phyloP scores from a whole-genome alignment of 2,329 filamentous ascomycete genomes.

The Diaporthe sp. region DNA sequence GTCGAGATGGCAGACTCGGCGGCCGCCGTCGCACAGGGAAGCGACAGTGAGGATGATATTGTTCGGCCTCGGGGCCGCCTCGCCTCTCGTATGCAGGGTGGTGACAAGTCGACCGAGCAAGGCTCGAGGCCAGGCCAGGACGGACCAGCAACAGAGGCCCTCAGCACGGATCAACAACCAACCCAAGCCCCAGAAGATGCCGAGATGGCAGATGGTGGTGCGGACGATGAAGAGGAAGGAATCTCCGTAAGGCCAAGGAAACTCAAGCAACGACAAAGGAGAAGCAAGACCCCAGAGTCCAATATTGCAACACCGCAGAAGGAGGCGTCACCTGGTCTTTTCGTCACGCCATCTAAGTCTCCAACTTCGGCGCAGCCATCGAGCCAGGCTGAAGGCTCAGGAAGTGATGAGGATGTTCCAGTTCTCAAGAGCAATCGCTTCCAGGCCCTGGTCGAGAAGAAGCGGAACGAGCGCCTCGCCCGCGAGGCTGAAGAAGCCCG shows the following conservation, averaged over 20 bases:
- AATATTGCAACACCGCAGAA: constrained; percentile 48
- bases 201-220: constrained; percentile 41
- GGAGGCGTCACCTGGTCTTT: constrained; percentile 64
- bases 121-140: constrained; percentile 56
- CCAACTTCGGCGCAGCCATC: constrained; percentile 46
- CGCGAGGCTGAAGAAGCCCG: constrained; percentile 71
- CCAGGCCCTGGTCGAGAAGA: constrained; percentile 78
- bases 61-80: constrained; percentile 72
- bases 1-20: constrained; percentile 41
- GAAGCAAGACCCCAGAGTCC: constrained; percentile 51
- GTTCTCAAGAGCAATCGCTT: constrained; percentile 70
- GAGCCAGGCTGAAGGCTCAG: constrained; percentile 49
- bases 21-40: constrained; percentile 43
- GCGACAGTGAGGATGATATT: constrained; percentile 65
- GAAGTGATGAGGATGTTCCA: constrained; percentile 63
- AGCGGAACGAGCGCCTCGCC: constrained; percentile 77
- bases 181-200: constrained; percentile 34
- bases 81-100: constrained; percentile 72
- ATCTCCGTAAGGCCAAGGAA: constrained; percentile 57
- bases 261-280: constrained; percentile 51
- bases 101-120: constrained; percentile 39
- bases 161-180: constrained; percentile 42
- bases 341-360: constrained; percentile 64
- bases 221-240: constrained; percentile 53
- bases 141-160: constrained; percentile 54